Base-by-base conservation (phyloP, 371 early-diverging fungal species). In the Agmasoma carcini region DNA sequence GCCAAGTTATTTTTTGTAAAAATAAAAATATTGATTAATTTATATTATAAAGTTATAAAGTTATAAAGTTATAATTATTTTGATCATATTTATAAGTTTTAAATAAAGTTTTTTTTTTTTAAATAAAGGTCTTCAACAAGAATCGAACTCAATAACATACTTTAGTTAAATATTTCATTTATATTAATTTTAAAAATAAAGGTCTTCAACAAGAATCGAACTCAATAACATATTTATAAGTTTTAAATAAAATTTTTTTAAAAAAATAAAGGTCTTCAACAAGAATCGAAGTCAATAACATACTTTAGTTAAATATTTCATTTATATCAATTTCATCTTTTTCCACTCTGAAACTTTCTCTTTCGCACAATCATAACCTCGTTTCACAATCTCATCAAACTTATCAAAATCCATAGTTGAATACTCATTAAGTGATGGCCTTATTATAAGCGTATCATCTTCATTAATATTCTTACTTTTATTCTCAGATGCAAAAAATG, bases 331-430 rank as follows among this genome's bases (percentile, higher is more conserved):
- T n/a, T n/a, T n/a, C 12, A 80, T 80, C 49, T 79, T 79, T 61
- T 80, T 79, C 94, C 93, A 94, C 58, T 80, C 77, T 34, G 70
- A 66, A 0, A 92, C 79, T 25, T 84, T 80, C 53, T 82, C 80
- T 62, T 80, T 80, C 1, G 85, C 90, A 48, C 85, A 85, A 59
- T 82, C 79, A 64, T 92, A 92, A 0, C 97, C 97, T 19, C 79
- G 80, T 31, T 83, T 80, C 61, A 82, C 81, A 51, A 95, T 88
- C 65, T 90, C 87, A 58, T 81, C 75, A 70, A 87, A 91, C 59
- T 83, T 83, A 25, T 82, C 81, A 78, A 97, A 97, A 72, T 95
- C 87, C 60, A 90, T 68, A 0, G 87, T 86, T 0, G 85, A 87
- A 70, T 81, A 90, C 38, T 81, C 79, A 33, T 81, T 79, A 0